A percentile compares a stretch with the other conserved stretches of the same genome.
These are phyloP conservation scores for Prunus dulcis DNA, from an alignment of 306 rosid genomes.

Conservation along the genomic window DNA sequence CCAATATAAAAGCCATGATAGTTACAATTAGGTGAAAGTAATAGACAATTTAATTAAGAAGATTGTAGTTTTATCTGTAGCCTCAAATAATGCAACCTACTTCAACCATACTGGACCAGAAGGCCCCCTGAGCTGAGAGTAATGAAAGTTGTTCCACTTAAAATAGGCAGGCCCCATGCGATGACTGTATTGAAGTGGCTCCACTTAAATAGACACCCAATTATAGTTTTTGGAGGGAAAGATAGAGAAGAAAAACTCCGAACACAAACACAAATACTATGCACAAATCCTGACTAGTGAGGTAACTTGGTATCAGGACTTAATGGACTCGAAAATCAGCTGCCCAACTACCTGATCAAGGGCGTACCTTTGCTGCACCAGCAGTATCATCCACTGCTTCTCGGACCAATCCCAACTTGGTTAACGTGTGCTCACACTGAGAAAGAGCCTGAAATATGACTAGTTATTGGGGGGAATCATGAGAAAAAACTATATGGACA, in stretches of 20 bases:
- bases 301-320: background rate
- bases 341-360: constrained; percentile 23
- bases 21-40: background rate
- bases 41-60: background rate
- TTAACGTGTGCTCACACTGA: constrained; percentile 93
- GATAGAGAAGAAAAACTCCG: background rate
- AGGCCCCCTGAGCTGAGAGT: background rate
- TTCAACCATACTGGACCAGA: background rate
- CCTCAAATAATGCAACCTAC: background rate
- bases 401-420: constrained; percentile 72
- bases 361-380: constrained; percentile 88
- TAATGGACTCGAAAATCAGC: background rate
- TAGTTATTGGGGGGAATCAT: constrained; percentile 8
- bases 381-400: constrained; percentile 96
- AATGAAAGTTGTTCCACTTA: background rate
- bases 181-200: background rate
- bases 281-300: background rate
- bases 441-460: constrained; percentile 81
- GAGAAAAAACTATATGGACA: background rate
- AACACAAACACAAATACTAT: background rate
- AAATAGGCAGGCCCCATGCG: background rate
- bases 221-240: background rate
- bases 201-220: background rate
- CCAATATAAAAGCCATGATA: constrained; percentile 23
- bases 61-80: background rate